These are phyloP conservation scores for Neocucurbitaria cava DNA, from an alignment of 2,329 filamentous ascomycete genomes.

Conservation along the genomic window DNA sequence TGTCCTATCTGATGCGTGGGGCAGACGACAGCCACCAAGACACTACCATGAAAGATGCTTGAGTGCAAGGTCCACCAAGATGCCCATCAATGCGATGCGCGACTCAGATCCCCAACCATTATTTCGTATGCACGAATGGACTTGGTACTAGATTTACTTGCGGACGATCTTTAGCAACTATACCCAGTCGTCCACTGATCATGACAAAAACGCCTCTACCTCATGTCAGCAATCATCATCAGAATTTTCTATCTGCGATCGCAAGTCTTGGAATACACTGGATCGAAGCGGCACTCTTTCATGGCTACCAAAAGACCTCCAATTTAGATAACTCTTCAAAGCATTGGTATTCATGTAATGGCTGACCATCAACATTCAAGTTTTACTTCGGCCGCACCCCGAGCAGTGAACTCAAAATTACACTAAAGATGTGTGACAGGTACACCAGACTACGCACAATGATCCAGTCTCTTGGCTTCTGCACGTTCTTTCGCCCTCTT, in stretches of 20 bases:
- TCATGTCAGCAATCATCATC: background rate
- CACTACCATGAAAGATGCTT: slow-evolving; percentile 9
- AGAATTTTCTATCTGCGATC: background rate
- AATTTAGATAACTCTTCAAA: background rate
- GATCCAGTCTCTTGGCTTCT: background rate
- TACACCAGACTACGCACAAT: background rate
- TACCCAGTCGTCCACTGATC: background rate
- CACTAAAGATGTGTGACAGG: background rate
- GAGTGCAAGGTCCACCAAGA: background rate
- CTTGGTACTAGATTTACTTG: background rate
- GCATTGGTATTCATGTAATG: background rate
- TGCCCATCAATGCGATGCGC: background rate
- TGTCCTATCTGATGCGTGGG: slow-evolving; percentile 58
- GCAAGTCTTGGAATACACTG: background rate
- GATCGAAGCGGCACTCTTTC: background rate
- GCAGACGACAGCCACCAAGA: slow-evolving; percentile 7
- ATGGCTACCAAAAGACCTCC: background rate
- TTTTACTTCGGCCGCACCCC: background rate
- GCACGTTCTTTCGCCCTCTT: background rate
- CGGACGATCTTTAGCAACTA: background rate
- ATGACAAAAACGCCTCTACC: background rate
- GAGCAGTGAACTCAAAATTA: background rate
- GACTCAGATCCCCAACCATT: background rate
- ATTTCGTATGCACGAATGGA: background rate
- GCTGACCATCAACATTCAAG: background rate